Evolutionary conservation across 495 filamentous ascomycete genomes (phyloP), one percentile per base, ranked within the genome.

Genomic region (Rostrohypoxylon terebratum): DNA sequence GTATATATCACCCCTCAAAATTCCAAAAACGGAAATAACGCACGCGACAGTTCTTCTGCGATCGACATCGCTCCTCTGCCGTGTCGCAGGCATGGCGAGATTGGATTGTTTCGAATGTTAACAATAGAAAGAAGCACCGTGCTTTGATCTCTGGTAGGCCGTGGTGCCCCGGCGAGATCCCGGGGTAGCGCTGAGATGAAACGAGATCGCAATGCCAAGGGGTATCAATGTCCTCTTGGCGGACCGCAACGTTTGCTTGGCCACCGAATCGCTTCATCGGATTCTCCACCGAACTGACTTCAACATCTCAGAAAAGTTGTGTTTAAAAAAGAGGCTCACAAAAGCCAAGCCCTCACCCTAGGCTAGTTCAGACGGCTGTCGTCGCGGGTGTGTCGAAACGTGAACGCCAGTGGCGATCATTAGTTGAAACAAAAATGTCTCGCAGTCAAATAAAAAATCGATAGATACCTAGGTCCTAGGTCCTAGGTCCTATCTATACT

Each of bases 171-270:
- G 45, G 36, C 28, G 45, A 47, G 38, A 51, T 38, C 59, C 64
- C 51, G 63, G 70, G 59, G 48, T 59, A 28, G 23, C 55, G 66
- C 69, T 63, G 66, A 65, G 62, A 63, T 74, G 71, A 74, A 74
- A 74, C 71, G 25, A 74, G 66, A 74, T 66, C 48, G 23, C 31
- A 68, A 73, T 65, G 70, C 70, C 70, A 69, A 73, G 71, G 28
- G 54, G 71, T 66, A 67, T 69, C 71, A 69, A 66, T 31, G 25
- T 42, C 11, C 50, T 63, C 71, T 74, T 74, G 71, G 71, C 71
- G 62, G 62, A 55, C 60, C 70, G 60, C 70, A 65, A 16, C 47
- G n/a, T 59, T 59, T 44, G 63, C 64, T 60, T 63, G 25, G 53
- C 60, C 16, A n/a, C 23, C 59, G 20, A 50, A 20, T 33, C 23